A percentile compares a stretch with the other conserved stretches of the same genome.
Conservation (phyloP, 331 rosid species). For the Dryas integrifolia region DNA sequence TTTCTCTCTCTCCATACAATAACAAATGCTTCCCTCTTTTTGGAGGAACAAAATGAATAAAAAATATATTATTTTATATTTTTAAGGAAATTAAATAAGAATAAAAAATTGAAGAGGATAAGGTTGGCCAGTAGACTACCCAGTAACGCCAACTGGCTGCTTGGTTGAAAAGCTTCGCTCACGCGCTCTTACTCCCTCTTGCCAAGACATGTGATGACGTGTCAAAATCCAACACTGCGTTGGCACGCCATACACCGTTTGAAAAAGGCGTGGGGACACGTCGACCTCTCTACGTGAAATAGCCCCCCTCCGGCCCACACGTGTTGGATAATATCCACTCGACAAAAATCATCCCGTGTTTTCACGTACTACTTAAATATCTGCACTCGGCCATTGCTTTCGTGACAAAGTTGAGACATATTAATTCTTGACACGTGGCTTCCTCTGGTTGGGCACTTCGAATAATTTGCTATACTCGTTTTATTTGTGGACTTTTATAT, state of each 20-base stretch:
- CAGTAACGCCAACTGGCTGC: slow-evolving; percentile 50
- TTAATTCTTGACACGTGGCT: not conserved
- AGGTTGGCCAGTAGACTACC: slow-evolving; percentile 46
- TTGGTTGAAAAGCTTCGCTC: slow-evolving; percentile 10
- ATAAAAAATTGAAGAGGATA: slow-evolving; percentile 39
- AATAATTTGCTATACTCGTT: too few species aligned
- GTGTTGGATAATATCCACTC: slow-evolving; percentile 4
- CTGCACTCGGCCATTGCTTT: not conserved
- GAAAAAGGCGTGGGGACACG: not conserved
- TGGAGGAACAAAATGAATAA: slow-evolving; percentile 25
- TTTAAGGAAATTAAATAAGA: not conserved
- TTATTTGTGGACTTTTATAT: too few species aligned
- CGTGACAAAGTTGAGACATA: not conserved
- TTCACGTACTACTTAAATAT: not conserved
- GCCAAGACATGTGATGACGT: slow-evolving; percentile 6
- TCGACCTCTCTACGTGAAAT: not conserved
- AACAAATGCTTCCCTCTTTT: slow-evolving; percentile 32
- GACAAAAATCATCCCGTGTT: not conserved
- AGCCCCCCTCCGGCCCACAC: slow-evolving; percentile 5
- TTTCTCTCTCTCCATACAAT: slow-evolving; percentile 12
- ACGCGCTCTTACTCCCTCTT: slow-evolving; percentile 30
- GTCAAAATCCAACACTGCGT: not conserved
- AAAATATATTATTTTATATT: not conserved
- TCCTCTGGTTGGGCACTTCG: not conserved
- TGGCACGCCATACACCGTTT: not conserved